Evolutionary conservation across 2,329 filamentous ascomycete genomes (phyloP).

Genomic region (Aureobasidium melanogenum): DNA sequence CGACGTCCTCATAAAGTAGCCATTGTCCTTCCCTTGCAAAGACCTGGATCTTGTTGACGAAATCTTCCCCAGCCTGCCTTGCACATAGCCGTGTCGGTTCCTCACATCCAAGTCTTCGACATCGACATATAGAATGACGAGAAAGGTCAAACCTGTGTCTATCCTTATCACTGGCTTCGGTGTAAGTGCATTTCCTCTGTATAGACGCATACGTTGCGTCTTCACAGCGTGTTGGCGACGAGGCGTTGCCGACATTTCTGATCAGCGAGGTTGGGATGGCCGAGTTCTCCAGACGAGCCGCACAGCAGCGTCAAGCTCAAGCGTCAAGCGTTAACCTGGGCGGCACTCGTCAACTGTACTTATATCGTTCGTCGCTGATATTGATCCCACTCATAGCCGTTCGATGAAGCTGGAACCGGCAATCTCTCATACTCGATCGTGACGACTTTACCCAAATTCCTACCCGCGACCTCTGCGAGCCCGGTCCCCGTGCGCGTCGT

Average conservation of each 20-base stretch:
- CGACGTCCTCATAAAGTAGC: neutral
- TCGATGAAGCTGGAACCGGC: slow-evolving; percentile 56
- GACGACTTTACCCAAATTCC: slow-evolving; percentile 53
- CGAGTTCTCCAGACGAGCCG: neutral
- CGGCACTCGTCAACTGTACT: neutral
- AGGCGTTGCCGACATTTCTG: neutral
- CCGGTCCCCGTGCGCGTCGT: slow-evolving; percentile 50
- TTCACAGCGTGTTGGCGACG: neutral
- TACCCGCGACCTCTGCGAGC: slow-evolving; percentile 35
- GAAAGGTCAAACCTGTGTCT: slow-evolving; percentile 27
- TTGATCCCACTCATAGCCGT: slow-evolving; percentile 49
- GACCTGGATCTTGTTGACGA: neutral
- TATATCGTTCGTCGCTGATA: neutral
- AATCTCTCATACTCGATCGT: slow-evolving; percentile 81
- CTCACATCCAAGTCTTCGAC: neutral
- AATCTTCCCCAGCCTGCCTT: neutral
- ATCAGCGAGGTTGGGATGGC: neutral
- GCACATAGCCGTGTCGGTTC: neutral
- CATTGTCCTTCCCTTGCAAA: neutral
- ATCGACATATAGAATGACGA: neutral
- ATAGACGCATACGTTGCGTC: neutral
- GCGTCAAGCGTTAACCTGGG: neutral
- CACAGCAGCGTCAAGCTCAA: neutral
- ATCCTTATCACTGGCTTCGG: slow-evolving; percentile 39
- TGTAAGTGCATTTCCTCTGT: slow-evolving; percentile 22